A percentile compares a stretch with the other conserved stretches of the same genome.
Evolutionary conservation across 352 stramenopile species (phyloP).

Genomic region (Globisporangium paddicum): DNA sequence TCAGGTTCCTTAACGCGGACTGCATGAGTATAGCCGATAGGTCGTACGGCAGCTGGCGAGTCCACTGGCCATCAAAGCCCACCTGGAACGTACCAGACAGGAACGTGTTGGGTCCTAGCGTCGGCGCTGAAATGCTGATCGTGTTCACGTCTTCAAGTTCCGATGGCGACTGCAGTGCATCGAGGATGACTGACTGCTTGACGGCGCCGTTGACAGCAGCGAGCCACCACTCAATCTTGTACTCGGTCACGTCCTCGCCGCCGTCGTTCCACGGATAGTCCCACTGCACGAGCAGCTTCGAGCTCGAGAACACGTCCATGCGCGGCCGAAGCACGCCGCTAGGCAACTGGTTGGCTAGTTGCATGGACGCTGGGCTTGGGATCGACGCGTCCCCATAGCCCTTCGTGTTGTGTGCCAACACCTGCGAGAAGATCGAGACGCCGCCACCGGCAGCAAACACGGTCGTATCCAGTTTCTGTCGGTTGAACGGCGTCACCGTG

Average conservation of each 20-base stretch:
- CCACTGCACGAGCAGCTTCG: constrained; percentile 77
- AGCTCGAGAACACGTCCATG: constrained; percentile 49
- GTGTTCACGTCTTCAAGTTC: constrained; percentile 56
- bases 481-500: constrained; percentile 47
- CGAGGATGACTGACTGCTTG: constrained; percentile 50
- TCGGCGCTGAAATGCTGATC: constrained; percentile 68
- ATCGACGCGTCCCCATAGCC: constrained; percentile 38
- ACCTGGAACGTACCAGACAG: constrained; percentile 87
- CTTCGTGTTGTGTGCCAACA: constrained; percentile 51
- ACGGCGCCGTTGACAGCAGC: constrained; percentile 25
- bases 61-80: constrained; percentile 85
- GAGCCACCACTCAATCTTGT: constrained; percentile 73
- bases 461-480: constrained; percentile 29
- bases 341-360: constrained; percentile 49
- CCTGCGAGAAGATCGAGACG: constrained; percentile 54
- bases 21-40: constrained; percentile 82
- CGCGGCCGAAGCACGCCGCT: constrained; percentile 25
- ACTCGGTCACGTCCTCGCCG: constrained; percentile 68
- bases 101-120: constrained; percentile 29
- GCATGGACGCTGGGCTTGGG: constrained; percentile 39
- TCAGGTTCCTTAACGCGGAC: constrained; percentile 34
- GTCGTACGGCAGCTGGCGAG: constrained; percentile 81
- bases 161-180: constrained; percentile 29
- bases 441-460: constrained; percentile 20
- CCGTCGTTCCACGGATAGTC: constrained; percentile 57